Evolutionary conservation across 140 eudicot species (phyloP).

Genomic region (Ambrosia hybrid): DNA sequence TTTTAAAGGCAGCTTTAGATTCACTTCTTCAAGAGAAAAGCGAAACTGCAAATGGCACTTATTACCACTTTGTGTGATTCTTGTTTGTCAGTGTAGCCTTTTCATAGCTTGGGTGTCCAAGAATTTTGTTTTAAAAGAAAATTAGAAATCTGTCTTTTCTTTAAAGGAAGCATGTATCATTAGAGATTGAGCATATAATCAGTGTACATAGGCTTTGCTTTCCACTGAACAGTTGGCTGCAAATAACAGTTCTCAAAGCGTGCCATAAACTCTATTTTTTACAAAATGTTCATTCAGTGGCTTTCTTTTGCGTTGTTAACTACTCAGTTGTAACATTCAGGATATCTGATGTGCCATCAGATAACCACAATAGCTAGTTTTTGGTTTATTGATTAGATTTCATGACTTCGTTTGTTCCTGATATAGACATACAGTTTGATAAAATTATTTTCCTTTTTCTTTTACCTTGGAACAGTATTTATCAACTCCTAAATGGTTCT

Average conservation of each 20-base stretch:
- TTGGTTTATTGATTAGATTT: constrained; percentile 10
- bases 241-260: neutral
- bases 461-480: neutral
- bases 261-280: neutral
- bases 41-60: neutral
- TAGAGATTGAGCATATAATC: neutral
- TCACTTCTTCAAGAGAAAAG: neutral
- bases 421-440: neutral
- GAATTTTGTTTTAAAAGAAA: neutral
- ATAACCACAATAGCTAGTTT: neutral
- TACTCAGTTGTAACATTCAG: constrained; percentile 1
- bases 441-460: neutral
- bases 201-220: neutral
- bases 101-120: neutral
- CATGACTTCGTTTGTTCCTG: neutral
- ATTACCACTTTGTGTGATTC: neutral
- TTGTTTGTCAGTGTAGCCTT: constrained; percentile 5
- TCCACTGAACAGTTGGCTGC: constrained; percentile 1
- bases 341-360: neutral
- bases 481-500: neutral
- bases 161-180: neutral
- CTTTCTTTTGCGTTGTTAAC: constrained; percentile 9
- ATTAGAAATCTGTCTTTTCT: neutral
- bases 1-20: neutral
- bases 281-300: neutral